Evolutionary conservation across 2,329 filamentous ascomycete species (phyloP).

Genomic region (Paraphoma sp.): DNA sequence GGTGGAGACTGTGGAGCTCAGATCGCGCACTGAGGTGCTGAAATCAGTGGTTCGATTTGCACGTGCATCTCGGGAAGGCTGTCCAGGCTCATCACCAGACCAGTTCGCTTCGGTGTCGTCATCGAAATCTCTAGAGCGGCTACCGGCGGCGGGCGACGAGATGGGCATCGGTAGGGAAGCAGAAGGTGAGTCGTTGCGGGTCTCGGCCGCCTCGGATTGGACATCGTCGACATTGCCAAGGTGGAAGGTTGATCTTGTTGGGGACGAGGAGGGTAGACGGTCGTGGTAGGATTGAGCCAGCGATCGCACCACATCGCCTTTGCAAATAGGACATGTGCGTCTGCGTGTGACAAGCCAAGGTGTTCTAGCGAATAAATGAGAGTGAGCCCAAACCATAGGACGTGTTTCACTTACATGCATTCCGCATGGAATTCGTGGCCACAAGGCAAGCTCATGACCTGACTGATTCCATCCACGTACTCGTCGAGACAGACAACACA

Average conservation of each 20-base stretch:
- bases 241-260: slow-evolving; percentile 20
- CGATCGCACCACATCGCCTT: slow-evolving; percentile 84
- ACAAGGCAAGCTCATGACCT: slow-evolving; percentile 96
- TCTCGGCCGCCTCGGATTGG: slow-evolving; percentile 54
- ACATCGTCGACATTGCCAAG: slow-evolving; percentile 52
- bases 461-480: slow-evolving; percentile 91
- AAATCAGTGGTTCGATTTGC: slow-evolving; percentile 18
- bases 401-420: slow-evolving; percentile 83
- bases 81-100: slow-evolving; percentile 52
- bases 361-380: slow-evolving; percentile 65
- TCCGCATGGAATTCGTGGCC: slow-evolving; percentile 97
- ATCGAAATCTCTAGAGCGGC: slow-evolving; percentile 11
- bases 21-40: slow-evolving; percentile 35
- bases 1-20: slow-evolving; percentile 42
- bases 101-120: slow-evolving; percentile 44
- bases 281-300: slow-evolving; percentile 44
- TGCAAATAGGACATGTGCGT: slow-evolving; percentile 98
- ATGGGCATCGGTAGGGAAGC: slow-evolving; percentile 57
- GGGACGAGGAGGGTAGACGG: slow-evolving; percentile 28
- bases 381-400: not conserved
- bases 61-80: slow-evolving; percentile 23
- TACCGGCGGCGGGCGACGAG: slow-evolving; percentile 16
- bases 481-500: slow-evolving; percentile 97
- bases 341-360: slow-evolving; percentile 95
- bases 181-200: slow-evolving; percentile 56